Evolutionary conservation across 2,329 filamentous ascomycete species (phyloP), one percentile per base, ranked within the genome.

Genomic region (Aspergillus ibericus): DNA sequence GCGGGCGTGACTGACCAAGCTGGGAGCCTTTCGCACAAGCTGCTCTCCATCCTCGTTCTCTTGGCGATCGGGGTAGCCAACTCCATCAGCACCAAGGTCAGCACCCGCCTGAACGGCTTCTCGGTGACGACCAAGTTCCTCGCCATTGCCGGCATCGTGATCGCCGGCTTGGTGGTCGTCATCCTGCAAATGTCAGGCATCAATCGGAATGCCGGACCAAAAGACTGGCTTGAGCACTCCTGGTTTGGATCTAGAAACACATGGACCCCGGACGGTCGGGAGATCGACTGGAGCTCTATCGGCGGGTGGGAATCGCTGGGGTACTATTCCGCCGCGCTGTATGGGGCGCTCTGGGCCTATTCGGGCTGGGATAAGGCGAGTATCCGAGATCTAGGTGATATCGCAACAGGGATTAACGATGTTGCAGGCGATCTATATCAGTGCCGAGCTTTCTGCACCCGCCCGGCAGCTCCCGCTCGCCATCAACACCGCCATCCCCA

Each of bases 311-410:
- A 63, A 32, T 53, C 61, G 29, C 52, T 64, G 5, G 62, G 62
- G 1, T 58, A 63, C 50, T 64, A 59, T 38, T 64, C 62, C 1
- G 53, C 62, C 6, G 62, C 62, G 5, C 53, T 64, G 1, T 64
- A 64, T 29, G 62, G 62, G 10, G 62, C 62, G 1, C 53, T 64
- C 1, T 64, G 62, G 62, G 62, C 62, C 0, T 64, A 64, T 46
- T 64, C 62, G 0, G 62, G 62, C 10, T 64, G 62, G 62, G 62
- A 64, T 18, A 64, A 64, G 59, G 62, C 52, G 52, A 20, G 56
- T n/a, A 9, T 12, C 18, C 3, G n/a, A 22, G 8, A 8, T 4
- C n/a, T 5, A 42, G 13, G 10, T 7, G 1, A 5, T 10, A 3
- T 36, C n/a, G 29, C 12, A 13, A 1, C 16, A 10, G 15, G 12